These are phyloP conservation scores for Fusarium sambucinum DNA, from an alignment of 2,329 filamentous ascomycete genomes.

Conservation along the genomic window DNA sequence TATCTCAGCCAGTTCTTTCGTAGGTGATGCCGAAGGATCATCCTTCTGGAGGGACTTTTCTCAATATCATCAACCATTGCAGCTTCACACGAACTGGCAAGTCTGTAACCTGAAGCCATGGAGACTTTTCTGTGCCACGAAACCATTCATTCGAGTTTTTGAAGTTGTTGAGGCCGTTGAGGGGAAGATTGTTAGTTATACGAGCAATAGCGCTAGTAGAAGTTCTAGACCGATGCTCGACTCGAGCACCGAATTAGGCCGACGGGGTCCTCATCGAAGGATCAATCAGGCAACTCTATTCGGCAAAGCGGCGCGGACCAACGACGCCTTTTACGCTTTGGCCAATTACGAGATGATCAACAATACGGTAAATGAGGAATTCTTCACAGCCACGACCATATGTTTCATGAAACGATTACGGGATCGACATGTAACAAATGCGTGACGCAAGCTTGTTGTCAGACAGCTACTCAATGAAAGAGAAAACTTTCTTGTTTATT, in stretches of 20 bases:
- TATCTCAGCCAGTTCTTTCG: slow-evolving; percentile 13
- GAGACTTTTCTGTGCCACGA: not conserved
- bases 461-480: no score
- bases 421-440: not conserved
- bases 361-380: not conserved
- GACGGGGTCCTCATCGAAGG: not conserved
- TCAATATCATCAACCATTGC: not conserved
- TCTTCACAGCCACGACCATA: not conserved
- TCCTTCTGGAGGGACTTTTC: not conserved
- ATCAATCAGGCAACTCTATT: not conserved
- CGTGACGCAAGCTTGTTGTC: not conserved
- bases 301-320: not conserved
- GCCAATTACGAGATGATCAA: not conserved
- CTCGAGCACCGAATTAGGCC: not conserved
- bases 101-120: not conserved
- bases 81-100: not conserved
- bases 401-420: not conserved
- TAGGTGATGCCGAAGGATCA: not conserved
- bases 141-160: not conserved
- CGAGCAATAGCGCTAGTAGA: not conserved
- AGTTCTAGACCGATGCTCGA: slow-evolving; percentile 1
- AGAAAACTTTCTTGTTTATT: not conserved
- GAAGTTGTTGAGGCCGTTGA: not conserved
- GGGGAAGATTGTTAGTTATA: slow-evolving; percentile 3
- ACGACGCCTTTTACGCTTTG: not conserved